Base-by-base conservation (phyloP, 495 filamentous ascomycete species). In the Mycothermus thermophilus region DNA sequence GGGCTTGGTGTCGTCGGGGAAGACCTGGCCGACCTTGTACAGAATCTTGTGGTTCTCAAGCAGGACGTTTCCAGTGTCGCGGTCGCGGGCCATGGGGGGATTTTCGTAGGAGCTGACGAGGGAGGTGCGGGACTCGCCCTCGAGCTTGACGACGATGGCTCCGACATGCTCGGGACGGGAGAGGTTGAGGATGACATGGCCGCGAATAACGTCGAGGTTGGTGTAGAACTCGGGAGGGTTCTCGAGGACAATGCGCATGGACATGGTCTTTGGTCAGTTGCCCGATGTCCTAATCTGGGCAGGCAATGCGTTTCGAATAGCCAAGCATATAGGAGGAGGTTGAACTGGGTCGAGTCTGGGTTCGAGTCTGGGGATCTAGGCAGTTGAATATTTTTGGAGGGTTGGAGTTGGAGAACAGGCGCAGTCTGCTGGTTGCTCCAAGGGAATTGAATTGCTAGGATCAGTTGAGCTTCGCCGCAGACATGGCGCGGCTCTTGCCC, bases 131-230 rank as follows among this genome's bases (percentile, higher is more conserved):
- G 79, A 82, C 55, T 92, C 86, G 35, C 87, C 90, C 53, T 97
- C 88, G 23, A 97, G 70, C 62, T 97, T 97, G 43, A 94, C 88
- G 27, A 85, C 70, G 34, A 97, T 80, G 9, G 74, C 72, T 18
- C 77, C 71, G 30, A 97, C 67, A 18, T 73, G 70, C 38, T 82
- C 72, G 35, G 76, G 71, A 17, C 70, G 74, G 8, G 52, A 54
- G 5, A 86, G 64, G 12, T 60, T 55, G 32, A 97, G 57, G 9
- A 86, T 51, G 14, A 93, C 71, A 32, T 59, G 54, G 43, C 70
- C 72, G 1, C 66, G 70, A 18, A 97, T 69, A 40, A 75, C 62
- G 56, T 97, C 90, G 35, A 93, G 71, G 48, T 95, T 95, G 38
- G 90, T 94, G 57, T 80, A 93, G 58, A 80, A 77, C 31, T 69